A percentile compares a stretch with the other conserved stretches of the same genome.
Conservation (phyloP, 2,329 filamentous ascomycete genomes). For the Talaromyces sp. region DNA sequence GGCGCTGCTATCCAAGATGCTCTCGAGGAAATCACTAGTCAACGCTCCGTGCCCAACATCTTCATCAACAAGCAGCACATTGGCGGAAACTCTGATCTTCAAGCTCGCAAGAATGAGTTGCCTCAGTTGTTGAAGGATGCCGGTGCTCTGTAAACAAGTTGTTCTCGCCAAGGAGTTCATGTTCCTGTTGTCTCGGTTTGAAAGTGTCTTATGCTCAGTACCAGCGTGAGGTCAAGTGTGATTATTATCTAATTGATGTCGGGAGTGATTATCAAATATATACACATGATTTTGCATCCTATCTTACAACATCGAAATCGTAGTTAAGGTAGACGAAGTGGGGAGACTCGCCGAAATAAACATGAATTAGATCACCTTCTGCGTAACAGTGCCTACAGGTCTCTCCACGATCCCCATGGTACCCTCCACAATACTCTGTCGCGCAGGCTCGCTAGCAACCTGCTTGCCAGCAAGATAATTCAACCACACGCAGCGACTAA, state of each 20-base stretch:
- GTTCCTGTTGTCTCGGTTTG: neutral
- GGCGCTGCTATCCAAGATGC: constrained; percentile 78
- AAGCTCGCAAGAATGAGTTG: constrained; percentile 63
- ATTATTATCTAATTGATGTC: neutral
- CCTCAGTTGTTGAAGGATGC: constrained; percentile 61
- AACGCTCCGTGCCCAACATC: constrained; percentile 92
- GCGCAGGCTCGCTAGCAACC: constrained; percentile 78
- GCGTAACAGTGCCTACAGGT: constrained; percentile 80
- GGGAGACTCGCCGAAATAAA: neutral
- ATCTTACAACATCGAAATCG: neutral
- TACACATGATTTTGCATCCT: neutral
- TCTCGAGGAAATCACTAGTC: constrained; percentile 72
- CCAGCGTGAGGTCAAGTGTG: neutral
- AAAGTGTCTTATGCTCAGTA: neutral
- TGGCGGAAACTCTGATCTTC: constrained; percentile 89
- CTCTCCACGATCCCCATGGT: constrained; percentile 83
- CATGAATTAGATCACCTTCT: constrained; percentile 57
- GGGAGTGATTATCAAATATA: neutral
- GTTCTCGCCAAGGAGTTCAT: neutral
- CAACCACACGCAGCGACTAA: constrained; percentile 80
- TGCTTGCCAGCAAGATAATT: constrained; percentile 83
- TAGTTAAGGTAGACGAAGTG: neutral
- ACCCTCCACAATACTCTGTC: constrained; percentile 79
- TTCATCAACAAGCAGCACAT: constrained; percentile 90
- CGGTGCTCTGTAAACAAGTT: constrained; percentile 52